These are phyloP conservation scores for Deinandra increscens DNA, from an alignment of 129 eudicot species.

Conservation along the genomic window DNA sequence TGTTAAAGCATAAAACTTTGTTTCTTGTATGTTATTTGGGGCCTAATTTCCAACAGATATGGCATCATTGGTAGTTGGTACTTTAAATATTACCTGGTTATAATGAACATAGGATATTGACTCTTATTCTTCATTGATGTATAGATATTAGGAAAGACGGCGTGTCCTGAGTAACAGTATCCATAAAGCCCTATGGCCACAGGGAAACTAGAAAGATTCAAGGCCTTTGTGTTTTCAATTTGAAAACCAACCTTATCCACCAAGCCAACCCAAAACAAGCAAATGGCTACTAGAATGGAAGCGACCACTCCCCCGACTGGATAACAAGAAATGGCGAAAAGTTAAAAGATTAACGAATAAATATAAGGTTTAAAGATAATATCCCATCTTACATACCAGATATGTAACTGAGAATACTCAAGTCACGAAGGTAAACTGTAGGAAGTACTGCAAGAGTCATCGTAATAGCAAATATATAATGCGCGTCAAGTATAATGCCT, in stretches of 20 bases:
- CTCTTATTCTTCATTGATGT: slow-evolving; percentile 74
- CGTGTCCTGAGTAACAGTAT: slow-evolving; percentile 91
- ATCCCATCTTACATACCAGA: slow-evolving; percentile 63
- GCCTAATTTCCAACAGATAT: too few species aligned
- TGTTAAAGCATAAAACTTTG: too few species aligned
- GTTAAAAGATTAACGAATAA: background rate
- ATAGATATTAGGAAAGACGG: slow-evolving; percentile 92
- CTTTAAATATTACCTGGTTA: slow-evolving; percentile 54
- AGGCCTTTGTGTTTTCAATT: slow-evolving; percentile 41
- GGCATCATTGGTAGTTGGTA: background rate
- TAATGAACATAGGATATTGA: slow-evolving; percentile 70
- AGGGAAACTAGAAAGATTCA: slow-evolving; percentile 82
- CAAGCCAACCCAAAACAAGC: slow-evolving; percentile 87
- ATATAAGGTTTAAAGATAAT: background rate
- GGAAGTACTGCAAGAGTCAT: slow-evolving; percentile 85
- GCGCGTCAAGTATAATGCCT: slow-evolving; percentile 49
- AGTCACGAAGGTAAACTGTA: slow-evolving; percentile 69
- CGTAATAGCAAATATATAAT: slow-evolving; percentile 62
- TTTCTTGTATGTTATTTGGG: too few species aligned
- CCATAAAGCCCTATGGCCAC: slow-evolving; percentile 94
- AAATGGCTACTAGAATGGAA: slow-evolving; percentile 63
- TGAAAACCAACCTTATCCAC: slow-evolving; percentile 65
- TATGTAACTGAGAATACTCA: slow-evolving; percentile 83
- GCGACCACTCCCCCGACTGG: slow-evolving; percentile 97
- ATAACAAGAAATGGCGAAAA: slow-evolving; percentile 9